phyloP scores from a whole-genome alignment of 768 basidiomycete genomes.

The Lenzites betulinus region DNA sequence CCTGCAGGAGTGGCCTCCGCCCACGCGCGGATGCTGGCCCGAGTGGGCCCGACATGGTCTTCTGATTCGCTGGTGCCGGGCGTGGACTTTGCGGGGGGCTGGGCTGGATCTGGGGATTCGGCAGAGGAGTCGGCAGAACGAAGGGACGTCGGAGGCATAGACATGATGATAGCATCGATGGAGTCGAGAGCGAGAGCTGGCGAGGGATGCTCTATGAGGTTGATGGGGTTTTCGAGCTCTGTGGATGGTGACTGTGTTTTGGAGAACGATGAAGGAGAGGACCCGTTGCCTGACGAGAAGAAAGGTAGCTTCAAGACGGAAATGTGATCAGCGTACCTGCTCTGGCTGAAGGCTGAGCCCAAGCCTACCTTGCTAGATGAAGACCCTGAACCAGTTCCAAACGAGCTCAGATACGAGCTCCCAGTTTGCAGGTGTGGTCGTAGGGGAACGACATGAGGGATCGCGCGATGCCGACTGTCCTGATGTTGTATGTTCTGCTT shows the following conservation, averaged over 20 bases:
- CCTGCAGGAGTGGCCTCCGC: slow-evolving; percentile 14
- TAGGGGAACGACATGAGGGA: background rate
- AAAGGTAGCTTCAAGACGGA: background rate
- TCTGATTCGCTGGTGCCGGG: slow-evolving; percentile 5
- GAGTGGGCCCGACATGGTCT: slow-evolving; percentile 10
- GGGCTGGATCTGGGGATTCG: background rate
- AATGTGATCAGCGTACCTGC: background rate
- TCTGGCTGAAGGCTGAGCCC: too few species aligned
- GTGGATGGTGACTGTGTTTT: background rate
- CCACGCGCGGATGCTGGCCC: slow-evolving; percentile 19
- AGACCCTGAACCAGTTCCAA: background rate
- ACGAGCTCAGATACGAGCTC: background rate
- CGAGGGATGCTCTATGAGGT: too few species aligned
- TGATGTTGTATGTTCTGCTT: too few species aligned
- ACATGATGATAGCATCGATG: too few species aligned
- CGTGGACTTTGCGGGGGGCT: background rate
- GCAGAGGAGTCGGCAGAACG: too few species aligned
- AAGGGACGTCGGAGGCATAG: too few species aligned
- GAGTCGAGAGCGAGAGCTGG: too few species aligned
- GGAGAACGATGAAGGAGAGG: background rate
- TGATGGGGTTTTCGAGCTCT: too few species aligned
- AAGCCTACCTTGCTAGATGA: slow-evolving; percentile 1
- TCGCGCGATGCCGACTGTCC: too few species aligned
- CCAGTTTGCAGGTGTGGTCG: background rate
- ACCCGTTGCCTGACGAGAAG: background rate